Evolutionary conservation across 805 yeast genomes (phyloP), one percentile per base, ranked within the genome.

Genomic region (Metschnikowia proteae): DNA sequence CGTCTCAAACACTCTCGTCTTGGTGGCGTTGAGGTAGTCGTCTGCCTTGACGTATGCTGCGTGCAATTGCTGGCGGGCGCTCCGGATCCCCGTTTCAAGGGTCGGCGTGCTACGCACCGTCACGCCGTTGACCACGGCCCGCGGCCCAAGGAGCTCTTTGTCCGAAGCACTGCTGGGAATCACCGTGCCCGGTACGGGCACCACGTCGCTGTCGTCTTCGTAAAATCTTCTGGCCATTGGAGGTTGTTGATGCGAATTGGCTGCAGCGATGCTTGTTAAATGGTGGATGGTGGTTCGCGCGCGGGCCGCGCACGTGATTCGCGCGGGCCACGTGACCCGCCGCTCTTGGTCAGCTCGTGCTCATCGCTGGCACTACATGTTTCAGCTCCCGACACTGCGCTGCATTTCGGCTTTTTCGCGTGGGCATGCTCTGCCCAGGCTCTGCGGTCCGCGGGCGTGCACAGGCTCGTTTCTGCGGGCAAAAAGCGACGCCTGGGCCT

Each of bases 101-200:
- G 68, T 49, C 2, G 67, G 58, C 38, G 81, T 73, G 2, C 85
- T 74, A 43, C 83, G 77, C 37, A 82, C 76, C 0, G 82, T 72
- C 23, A 78, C 74, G 10, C 86, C 88, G 55, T 79, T 78, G 43
- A 82, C 73, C 23, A 78, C 59, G 47, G 70, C 63, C 56, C 73
- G 73, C 36, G 79, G 73, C 7, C 80, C 81, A 52, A 78, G 60
- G 0, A 70, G 52, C 47, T 74, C 71, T 8, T 73, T 55, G 53
- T 78, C 74, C 10, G 72, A 50, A 6, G 67, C 70, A 1, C 75
- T 55, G 10, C 79, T 76, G 26, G 79, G 71, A 6, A 68, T 64
- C 1, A 69, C 62, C 0, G 81, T 75, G 3, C 83, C 83, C 28
- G 83, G 82, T 17, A 76, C 60, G 2, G 81, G 80, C 2, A 68